Evolutionary conservation across 148 eudicot genomes (phyloP), one percentile per base, ranked within the genome.

Genomic region (Chenopodium quinoa): DNA sequence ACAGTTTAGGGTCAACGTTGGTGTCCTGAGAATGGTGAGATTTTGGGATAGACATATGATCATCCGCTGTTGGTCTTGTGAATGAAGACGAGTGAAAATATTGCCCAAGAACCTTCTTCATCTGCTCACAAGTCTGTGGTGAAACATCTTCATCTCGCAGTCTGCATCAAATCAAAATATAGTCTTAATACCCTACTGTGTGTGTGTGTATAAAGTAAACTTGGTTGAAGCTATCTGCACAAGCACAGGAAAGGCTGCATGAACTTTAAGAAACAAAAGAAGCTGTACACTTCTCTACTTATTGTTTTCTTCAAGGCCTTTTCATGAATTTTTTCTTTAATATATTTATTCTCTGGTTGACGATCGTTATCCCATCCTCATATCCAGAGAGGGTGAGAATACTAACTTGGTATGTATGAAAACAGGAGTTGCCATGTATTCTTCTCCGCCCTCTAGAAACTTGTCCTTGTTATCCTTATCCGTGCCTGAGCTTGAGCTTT

Each of bases 351-450:
- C 2, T 31, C 72, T 68, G 31, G 34, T 66, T 19, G 0, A 17
- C 17, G 7, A 66, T 66, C 2, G 40, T 31, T 68, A 12, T 16
- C 72, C 17, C 1, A 44, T 72, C 56, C n/a, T 72, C 7, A 72
- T 2, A 20, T 16, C 31, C 7, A 46, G 9, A 44, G 52, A 71
- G 73, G 63, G 47, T 54, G 50, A 70, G 44, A 71, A 44, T 34
- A 84, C 91, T 79, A 48, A 95, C 98, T 91, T 95, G 40, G 97
- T 89, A 74, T 95, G 97, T 73, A 95, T 90, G 82, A 93, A 95
- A 82, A 95, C 88, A 44, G 97, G 97, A 62, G 93, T 77, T 68
- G 94, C 93, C 77, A 91, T 87, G 78, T 88, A 92, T 79, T 93
- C 94, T 78, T 90, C 92, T 86, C 92, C 95, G 64, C 78, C 83